Evolutionary conservation across 192 early-diverging fungal genomes (phyloP).

Genomic region (Gamsiella multidivaricata): DNA sequence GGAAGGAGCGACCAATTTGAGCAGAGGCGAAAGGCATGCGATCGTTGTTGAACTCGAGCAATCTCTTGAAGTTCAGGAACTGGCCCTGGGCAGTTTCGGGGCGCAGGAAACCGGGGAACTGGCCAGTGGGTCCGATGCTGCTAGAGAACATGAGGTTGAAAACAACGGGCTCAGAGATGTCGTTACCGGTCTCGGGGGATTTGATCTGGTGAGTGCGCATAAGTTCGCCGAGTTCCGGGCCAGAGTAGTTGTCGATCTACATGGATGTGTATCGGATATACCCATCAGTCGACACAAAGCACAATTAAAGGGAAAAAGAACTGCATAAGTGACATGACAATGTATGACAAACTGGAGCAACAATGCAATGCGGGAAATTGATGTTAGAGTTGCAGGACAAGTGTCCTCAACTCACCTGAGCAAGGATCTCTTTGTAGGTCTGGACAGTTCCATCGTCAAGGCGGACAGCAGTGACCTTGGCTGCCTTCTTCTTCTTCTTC

Average conservation of each 20-base stretch:
- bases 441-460: constrained; percentile 69
- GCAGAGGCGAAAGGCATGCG: constrained; percentile 99
- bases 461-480: constrained; percentile 68
- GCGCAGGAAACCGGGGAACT: constrained; percentile 82
- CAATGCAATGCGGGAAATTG: no score
- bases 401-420: constrained; percentile 81
- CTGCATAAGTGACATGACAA: no score
- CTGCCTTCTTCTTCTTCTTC: constrained; percentile 81
- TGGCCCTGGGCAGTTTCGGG: constrained; percentile 99
- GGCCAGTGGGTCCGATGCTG: constrained; percentile 97
- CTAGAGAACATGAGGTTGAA: constrained; percentile 99
- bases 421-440: constrained; percentile 89
- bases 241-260: constrained; percentile 95
- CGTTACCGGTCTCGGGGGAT: constrained; percentile 92
- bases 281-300: no score
- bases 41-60: constrained; percentile 98
- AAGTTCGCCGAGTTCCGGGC: constrained; percentile 84
- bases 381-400: no score
- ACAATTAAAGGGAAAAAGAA: no score
- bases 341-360: no score
- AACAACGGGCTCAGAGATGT: constrained; percentile 86
- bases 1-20: constrained; percentile 96
- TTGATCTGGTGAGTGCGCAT: constrained; percentile 88
- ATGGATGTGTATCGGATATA: not conserved
- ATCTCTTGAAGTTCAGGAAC: constrained; percentile 97